Conservation (phyloP, 2,329 filamentous ascomycete species). For the Colletotrichum coccodes region DNA sequence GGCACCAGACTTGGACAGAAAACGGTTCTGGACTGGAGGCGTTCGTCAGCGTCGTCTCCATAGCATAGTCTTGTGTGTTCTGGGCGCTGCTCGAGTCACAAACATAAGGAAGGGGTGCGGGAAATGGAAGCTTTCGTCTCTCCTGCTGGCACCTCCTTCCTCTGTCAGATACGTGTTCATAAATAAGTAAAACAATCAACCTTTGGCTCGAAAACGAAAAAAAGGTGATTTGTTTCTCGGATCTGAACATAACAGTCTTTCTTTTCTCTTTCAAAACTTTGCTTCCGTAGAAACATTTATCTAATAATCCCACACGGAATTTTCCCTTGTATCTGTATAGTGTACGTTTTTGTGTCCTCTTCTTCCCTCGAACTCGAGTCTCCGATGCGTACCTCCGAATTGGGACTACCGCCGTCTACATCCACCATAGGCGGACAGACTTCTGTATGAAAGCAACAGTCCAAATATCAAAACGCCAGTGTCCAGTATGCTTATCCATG, state of each 20-base stretch:
- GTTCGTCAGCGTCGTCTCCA: slow-evolving; percentile 21
- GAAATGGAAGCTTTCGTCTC: slow-evolving; percentile 4
- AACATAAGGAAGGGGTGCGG: neutral
- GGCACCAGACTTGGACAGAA: neutral
- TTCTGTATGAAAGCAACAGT: neutral
- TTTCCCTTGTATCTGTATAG: slow-evolving; percentile 3
- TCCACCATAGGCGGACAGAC: neutral
- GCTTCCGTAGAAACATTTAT: slow-evolving; percentile 3
- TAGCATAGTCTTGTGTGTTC: slow-evolving; percentile 23
- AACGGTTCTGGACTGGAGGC: neutral
- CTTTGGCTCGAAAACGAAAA: neutral
- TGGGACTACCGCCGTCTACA: neutral
- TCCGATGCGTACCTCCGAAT: neutral
- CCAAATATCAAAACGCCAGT: slow-evolving; percentile 21
- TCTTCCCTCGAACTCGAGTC: neutral
- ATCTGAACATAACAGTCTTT: slow-evolving; percentile 5
- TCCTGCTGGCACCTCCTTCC: neutral
- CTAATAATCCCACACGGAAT: slow-evolving; percentile 7
- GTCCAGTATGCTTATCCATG: slow-evolving; percentile 21
- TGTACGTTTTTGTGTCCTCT: neutral
- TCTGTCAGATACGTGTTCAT: slow-evolving; percentile 8
- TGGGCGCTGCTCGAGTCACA: slow-evolving; percentile 21
- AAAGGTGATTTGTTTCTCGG: neutral
- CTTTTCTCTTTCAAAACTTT: neutral
- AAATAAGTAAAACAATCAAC: slow-evolving; percentile 1